Conservation (phyloP, 139 green algal genomes). For the Mychonastes homosphaera region DNA sequence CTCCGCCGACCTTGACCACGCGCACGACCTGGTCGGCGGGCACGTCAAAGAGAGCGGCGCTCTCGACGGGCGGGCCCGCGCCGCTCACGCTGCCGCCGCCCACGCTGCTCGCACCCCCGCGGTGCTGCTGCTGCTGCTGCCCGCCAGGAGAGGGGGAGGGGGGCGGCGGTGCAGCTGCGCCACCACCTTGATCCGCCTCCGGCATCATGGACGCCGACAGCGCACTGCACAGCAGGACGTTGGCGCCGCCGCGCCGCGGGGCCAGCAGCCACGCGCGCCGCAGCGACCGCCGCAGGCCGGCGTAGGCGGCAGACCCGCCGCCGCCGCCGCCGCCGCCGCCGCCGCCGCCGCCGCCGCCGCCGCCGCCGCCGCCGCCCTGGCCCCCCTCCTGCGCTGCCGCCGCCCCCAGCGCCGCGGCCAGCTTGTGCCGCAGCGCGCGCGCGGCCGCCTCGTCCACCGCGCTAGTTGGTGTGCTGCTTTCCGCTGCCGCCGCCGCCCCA, state of each 20-base stretch:
- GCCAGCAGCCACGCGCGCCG: constrained; percentile 73
- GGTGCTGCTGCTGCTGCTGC: constrained; percentile 7
- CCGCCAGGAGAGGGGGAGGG: no score
- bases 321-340: background rate
- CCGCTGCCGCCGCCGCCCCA: constrained; percentile 1
- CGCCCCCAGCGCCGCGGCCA: background rate
- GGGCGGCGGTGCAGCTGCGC: no score
- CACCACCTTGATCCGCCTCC: no score
- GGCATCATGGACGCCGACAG: no score
- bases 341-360: constrained; percentile 9
- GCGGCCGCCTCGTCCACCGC: background rate
- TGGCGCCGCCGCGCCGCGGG: constrained; percentile 63
- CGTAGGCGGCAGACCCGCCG: background rate
- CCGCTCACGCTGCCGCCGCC: background rate
- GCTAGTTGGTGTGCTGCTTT: background rate
- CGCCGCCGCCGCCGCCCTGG: constrained; percentile 1
- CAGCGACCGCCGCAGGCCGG: constrained; percentile 17
- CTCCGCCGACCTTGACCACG: no score
- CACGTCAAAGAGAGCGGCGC: constrained; percentile 38
- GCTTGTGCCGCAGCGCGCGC: constrained; percentile 8
- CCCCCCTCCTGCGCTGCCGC: constrained; percentile 5
- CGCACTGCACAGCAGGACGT: constrained; percentile 63
- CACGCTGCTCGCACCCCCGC: background rate
- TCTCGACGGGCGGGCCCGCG: background rate
- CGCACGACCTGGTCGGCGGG: constrained; percentile 21